phyloP scores from a whole-genome alignment of 805 yeast species.

The Zygosaccharomyces rouxii region DNA sequence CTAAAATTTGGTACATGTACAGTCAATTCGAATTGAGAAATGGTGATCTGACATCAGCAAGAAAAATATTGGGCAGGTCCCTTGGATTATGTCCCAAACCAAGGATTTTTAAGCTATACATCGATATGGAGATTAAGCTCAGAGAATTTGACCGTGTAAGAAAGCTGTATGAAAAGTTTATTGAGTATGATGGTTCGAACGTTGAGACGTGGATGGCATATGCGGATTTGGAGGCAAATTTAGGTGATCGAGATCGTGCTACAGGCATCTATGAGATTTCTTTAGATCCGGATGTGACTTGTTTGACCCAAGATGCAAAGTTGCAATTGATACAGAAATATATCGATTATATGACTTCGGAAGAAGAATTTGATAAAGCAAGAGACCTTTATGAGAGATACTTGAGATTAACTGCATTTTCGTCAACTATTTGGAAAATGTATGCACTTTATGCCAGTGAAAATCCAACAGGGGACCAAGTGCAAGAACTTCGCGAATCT shows the following conservation, averaged over 20 bases:
- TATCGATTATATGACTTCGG: slow-evolving; percentile 60
- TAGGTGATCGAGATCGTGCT: slow-evolving; percentile 70
- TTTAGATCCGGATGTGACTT: slow-evolving; percentile 19
- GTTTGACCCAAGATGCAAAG: slow-evolving; percentile 14
- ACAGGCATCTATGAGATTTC: slow-evolving; percentile 58
- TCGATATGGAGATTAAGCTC: slow-evolving; percentile 58
- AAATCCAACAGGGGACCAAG: slow-evolving; percentile 47
- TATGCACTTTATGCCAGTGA: slow-evolving; percentile 69
- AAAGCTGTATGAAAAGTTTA: slow-evolving; percentile 59
- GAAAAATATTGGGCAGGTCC: slow-evolving; percentile 67
- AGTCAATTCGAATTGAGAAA: slow-evolving; percentile 73
- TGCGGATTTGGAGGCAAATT: slow-evolving; percentile 59
- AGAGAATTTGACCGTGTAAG: slow-evolving; percentile 82
- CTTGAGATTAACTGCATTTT: slow-evolving; percentile 31
- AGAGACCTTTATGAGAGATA: slow-evolving; percentile 45
- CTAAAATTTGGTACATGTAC: slow-evolving; percentile 66
- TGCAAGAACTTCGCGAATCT: slow-evolving; percentile 18
- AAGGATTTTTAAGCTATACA: slow-evolving; percentile 58
- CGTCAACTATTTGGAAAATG: slow-evolving; percentile 52
- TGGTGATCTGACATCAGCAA: slow-evolving; percentile 45
- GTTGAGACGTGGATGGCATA: slow-evolving; percentile 52
- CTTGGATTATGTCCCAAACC: slow-evolving; percentile 64
- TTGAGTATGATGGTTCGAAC: slow-evolving; percentile 28
- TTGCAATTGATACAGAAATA: slow-evolving; percentile 37
- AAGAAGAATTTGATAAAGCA: slow-evolving; percentile 52